These are phyloP conservation scores for Solanum dulcamara DNA, from an alignment of 257 asterid genomes.

Conservation along the genomic window DNA sequence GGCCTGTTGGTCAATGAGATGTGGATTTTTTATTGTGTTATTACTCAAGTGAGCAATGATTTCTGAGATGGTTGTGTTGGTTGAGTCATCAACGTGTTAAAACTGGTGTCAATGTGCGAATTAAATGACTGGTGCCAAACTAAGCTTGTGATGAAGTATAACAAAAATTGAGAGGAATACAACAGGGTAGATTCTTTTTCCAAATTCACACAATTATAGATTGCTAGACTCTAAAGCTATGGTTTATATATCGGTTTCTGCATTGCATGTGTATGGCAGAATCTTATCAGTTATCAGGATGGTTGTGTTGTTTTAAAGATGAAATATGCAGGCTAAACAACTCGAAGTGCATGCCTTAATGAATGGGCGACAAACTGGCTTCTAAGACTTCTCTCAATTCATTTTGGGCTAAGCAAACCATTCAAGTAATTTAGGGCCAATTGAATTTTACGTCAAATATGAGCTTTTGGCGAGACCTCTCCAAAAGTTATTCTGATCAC, in stretches of 20 bases:
- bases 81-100: too few relatives aligned
- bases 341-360: too few relatives aligned
- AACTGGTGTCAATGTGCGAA: too few relatives aligned
- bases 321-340: background rate
- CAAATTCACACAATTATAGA: too few relatives aligned
- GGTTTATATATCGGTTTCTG: background rate
- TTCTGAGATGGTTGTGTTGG: too few relatives aligned
- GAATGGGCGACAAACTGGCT: too few relatives aligned
- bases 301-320: background rate
- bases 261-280: background rate
- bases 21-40: background rate
- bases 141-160: too few relatives aligned
- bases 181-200: too few relatives aligned
- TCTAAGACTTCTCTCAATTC: background rate
- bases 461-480: background rate
- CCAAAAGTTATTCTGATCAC: background rate
- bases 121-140: too few relatives aligned
- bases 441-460: background rate
- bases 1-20: background rate
- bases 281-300: background rate
- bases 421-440: background rate
- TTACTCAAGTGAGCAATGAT: too few relatives aligned
- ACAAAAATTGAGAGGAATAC: too few relatives aligned
- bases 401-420: background rate
- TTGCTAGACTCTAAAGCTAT: background rate